phyloP scores from a whole-genome alignment of 1,284 basidiomycete species.

The Ustilago bromivora region DNA sequence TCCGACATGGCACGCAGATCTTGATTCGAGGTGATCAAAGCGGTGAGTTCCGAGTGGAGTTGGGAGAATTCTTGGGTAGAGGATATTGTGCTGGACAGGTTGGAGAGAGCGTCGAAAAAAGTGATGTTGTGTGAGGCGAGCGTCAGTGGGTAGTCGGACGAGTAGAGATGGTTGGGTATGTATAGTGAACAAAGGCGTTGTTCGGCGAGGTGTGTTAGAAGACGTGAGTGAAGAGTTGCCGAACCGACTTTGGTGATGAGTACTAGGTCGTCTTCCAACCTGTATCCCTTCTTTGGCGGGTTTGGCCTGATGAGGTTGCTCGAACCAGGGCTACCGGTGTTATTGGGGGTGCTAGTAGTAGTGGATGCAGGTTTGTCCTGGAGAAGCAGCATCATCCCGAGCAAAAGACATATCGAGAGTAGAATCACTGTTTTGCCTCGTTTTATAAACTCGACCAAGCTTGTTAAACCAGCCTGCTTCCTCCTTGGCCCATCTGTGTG shows the following conservation, averaged over 20 bases:
- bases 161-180: conserved; percentile 36
- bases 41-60: conserved; percentile 16
- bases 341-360: not conserved
- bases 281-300: not conserved
- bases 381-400: conserved; percentile 12
- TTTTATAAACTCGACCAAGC: not conserved
- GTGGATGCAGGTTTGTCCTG: not conserved
- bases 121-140: conserved; percentile 21
- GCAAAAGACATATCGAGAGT: conserved; percentile 16
- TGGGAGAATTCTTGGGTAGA: conserved; percentile 14
- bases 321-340: not conserved
- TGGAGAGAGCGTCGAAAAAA: conserved; percentile 35
- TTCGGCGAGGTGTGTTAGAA: conserved; percentile 30
- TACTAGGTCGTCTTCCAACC: conserved; percentile 42
- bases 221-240: conserved; percentile 34
- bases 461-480: not conserved
- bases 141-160: conserved; percentile 27
- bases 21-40: conserved; percentile 20
- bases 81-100: conserved; percentile 30
- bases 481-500: not conserved
- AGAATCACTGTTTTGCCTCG: conserved; percentile 18
- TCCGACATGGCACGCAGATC: conserved; percentile 13
- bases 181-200: conserved; percentile 13
- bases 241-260: conserved; percentile 51
- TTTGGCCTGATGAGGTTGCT: not conserved